A percentile compares a stretch with the other conserved stretches of the same genome.
Evolutionary conservation across 148 eudicot species (phyloP).

Genomic region (Fagopyrum tataricum): DNA sequence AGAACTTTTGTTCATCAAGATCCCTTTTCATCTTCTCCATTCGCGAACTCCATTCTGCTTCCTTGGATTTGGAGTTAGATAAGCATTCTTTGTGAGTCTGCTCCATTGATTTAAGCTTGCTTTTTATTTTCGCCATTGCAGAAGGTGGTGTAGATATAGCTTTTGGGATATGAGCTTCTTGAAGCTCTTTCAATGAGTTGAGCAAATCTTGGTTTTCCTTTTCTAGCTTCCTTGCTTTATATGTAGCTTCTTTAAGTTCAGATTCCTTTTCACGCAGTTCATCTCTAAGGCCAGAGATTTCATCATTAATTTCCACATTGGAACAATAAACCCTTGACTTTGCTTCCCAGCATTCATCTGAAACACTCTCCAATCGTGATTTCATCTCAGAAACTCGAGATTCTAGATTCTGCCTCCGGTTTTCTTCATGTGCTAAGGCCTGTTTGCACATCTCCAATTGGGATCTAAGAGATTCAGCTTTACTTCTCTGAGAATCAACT

Average conservation of each 20-base stretch:
- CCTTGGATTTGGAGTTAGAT: constrained; percentile 41
- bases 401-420: constrained; percentile 46
- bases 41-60: constrained; percentile 53
- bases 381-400: constrained; percentile 50
- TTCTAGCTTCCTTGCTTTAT: constrained; percentile 48
- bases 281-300: constrained; percentile 43
- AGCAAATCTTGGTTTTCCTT: constrained; percentile 54
- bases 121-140: constrained; percentile 52
- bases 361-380: constrained; percentile 27
- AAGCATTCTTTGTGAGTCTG: constrained; percentile 57
- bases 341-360: constrained; percentile 32
- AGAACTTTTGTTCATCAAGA: constrained; percentile 26
- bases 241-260: constrained; percentile 52
- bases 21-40: constrained; percentile 36
- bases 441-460: constrained; percentile 51
- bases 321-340: constrained; percentile 32
- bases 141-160: constrained; percentile 43
- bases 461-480: constrained; percentile 34
- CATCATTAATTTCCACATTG: constrained; percentile 33
- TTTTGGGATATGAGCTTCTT: constrained; percentile 70
- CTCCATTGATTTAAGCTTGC: constrained; percentile 61
- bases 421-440: constrained; percentile 67
- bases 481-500: constrained; percentile 39
- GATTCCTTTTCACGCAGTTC: constrained; percentile 53
- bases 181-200: constrained; percentile 54